Conservation (phyloP, 257 asterid genomes). For the Apocynum venetum region DNA sequence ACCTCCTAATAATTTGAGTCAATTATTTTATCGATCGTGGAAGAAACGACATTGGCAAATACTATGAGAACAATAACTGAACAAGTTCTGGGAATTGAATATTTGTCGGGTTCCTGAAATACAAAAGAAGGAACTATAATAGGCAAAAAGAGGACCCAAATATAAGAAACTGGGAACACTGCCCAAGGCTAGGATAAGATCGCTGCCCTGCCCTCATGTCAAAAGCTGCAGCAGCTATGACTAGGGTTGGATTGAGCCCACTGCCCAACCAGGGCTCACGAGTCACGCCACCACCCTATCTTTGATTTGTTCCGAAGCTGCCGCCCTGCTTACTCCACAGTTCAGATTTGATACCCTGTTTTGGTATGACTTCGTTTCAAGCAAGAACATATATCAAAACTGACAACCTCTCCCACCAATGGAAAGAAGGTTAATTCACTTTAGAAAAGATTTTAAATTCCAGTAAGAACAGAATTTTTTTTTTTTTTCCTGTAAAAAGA, state of each 20-base stretch:
- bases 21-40: no score
- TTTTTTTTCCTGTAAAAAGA: no score
- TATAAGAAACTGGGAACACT: conserved; percentile 5
- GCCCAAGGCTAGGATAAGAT: conserved; percentile 11
- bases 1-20: neutral
- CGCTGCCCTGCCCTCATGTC: neutral
- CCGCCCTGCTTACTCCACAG: no score
- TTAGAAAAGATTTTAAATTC: no score
- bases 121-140: neutral
- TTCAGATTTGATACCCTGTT: no score
- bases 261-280: neutral
- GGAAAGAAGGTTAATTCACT: no score
- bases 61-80: neutral
- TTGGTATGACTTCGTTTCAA: no score
- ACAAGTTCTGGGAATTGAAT: conserved; percentile 5
- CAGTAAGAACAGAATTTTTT: no score
- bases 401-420: no score
- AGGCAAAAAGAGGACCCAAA: neutral
- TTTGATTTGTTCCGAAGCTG: neutral
- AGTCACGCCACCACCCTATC: neutral
- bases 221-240: neutral
- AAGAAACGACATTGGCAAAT: neutral
- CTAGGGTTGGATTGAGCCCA: neutral
- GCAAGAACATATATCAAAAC: no score
- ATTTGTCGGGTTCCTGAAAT: neutral